Evolutionary conservation across 1,139 yeast genomes (phyloP).

Genomic region (Yamadazyma dendronema): DNA sequence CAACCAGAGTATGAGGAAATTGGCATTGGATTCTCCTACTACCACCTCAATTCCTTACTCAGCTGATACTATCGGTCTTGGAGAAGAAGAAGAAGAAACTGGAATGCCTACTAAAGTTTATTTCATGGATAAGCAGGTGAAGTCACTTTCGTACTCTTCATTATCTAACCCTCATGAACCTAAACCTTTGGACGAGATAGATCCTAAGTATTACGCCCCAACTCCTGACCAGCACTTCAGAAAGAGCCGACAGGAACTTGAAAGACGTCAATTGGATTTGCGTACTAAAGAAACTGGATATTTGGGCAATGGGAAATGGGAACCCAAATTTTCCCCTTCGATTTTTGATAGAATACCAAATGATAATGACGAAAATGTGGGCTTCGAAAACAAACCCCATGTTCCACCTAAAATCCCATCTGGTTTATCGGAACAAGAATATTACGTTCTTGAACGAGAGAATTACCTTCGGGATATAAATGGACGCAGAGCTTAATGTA

Average conservation of each 20-base stretch:
- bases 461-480: slow-evolving; percentile 42
- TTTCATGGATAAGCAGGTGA: slow-evolving; percentile 34
- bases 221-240: slow-evolving; percentile 42
- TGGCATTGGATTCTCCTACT: slow-evolving; percentile 10
- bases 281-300: slow-evolving; percentile 32
- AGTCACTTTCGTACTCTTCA: slow-evolving; percentile 26
- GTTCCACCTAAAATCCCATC: slow-evolving; percentile 57
- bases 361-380: slow-evolving; percentile 22
- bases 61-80: slow-evolving; percentile 44
- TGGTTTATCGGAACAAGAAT: slow-evolving; percentile 49
- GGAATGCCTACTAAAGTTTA: slow-evolving; percentile 36
- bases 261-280: slow-evolving; percentile 24
- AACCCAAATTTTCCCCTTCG: slow-evolving; percentile 37
- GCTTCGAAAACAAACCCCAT: slow-evolving; percentile 35
- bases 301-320: slow-evolving; percentile 40
- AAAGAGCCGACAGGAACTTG: slow-evolving; percentile 12
- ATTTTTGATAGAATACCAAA: slow-evolving; percentile 32
- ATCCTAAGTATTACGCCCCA: slow-evolving; percentile 47
- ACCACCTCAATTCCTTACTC: slow-evolving; percentile 40
- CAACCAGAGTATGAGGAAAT: slow-evolving; percentile 3
- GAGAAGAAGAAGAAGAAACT: slow-evolving; percentile 24
- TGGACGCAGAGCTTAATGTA: slow-evolving; percentile 28
- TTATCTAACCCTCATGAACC: slow-evolving; percentile 18
- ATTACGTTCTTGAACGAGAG: slow-evolving; percentile 43
- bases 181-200: slow-evolving; percentile 35